These are phyloP conservation scores for Coniferiporia sulphurascens DNA, from an alignment of 1,284 basidiomycete genomes.

Conservation along the genomic window DNA sequence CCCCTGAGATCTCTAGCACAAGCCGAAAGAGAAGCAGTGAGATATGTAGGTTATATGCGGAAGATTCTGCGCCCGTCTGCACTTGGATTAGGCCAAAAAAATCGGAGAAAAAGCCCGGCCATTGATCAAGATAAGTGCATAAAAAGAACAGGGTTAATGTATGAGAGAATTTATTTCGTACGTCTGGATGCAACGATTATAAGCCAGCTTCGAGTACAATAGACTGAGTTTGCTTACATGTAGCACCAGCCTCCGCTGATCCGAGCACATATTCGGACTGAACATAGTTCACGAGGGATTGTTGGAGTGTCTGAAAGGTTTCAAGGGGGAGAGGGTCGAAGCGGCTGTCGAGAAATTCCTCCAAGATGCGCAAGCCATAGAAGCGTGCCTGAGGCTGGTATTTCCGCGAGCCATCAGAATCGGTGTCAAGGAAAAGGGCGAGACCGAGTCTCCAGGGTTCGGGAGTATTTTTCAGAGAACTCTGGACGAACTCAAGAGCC, in stretches of 20 bases:
- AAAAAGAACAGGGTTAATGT: slow-evolving; percentile 95
- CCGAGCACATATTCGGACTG: slow-evolving; percentile 77
- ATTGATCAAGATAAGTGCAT: slow-evolving; percentile 80
- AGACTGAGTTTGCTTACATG: slow-evolving; percentile 53
- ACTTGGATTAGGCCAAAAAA: slow-evolving; percentile 68
- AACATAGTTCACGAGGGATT: slow-evolving; percentile 68
- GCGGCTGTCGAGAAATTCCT: slow-evolving; percentile 83
- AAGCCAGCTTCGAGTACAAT: slow-evolving; percentile 13
- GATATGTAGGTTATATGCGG: slow-evolving; percentile 71
- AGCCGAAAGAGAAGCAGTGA: slow-evolving; percentile 84
- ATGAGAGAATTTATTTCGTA: slow-evolving; percentile 97
- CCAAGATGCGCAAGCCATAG: slow-evolving; percentile 80
- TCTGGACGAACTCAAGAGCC: slow-evolving; percentile 78
- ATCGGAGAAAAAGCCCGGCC: slow-evolving; percentile 79
- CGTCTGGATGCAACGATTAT: slow-evolving; percentile 41
- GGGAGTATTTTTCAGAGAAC: slow-evolving; percentile 48
- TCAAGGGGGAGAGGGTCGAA: slow-evolving; percentile 67
- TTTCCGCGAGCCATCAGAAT: slow-evolving; percentile 53
- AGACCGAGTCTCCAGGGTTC: slow-evolving; percentile 79
- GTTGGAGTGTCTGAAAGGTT: slow-evolving; percentile 64
- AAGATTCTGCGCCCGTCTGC: slow-evolving; percentile 36
- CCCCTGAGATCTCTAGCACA: slow-evolving; percentile 86
- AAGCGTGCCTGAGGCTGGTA: slow-evolving; percentile 75
- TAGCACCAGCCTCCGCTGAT: slow-evolving; percentile 63
- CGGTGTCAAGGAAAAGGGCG: slow-evolving; percentile 63